Evolutionary conservation across 1,284 basidiomycete genomes (phyloP), one percentile per base, ranked within the genome.

Genomic region (Erythrobasidium hasegawianum): DNA sequence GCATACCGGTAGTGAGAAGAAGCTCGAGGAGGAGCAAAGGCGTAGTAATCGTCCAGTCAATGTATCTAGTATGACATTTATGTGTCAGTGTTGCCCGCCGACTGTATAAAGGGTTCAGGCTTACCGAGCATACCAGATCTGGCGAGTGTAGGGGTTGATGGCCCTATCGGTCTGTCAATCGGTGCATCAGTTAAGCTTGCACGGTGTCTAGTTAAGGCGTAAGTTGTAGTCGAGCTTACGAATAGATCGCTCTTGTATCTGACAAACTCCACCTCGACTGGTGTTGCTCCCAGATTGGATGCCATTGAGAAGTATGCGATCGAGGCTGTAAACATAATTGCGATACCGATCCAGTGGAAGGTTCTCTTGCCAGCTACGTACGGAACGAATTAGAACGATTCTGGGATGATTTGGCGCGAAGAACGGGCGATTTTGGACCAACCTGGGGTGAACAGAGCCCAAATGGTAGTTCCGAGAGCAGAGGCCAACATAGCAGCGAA

Each of bases 41-140:
- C 13, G 82, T 82, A 57, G 81, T 84, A 77, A 85, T 72, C 68
- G 81, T 80, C 81, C 82, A 84, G 71, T 83, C 81, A 72, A 85
- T 83, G 74, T 84, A 85, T 47, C 83, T 33, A n/a, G 33, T 11
- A 33, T 33, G 33, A 33, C 4, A 4, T 4, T 4, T 33, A 33
- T 11, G 11, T 5, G 33, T 33, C 33, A 33, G 33, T 33, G 33
- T 33, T 5, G 11, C 33, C 33, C 11, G 4, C 33, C 33, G 5
- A 33, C n/a, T n/a, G n/a, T 33, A 33, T 11, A 33, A 33, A 11
- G 33, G 33, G 33, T 5, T 4, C 33, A 33, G 5, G 11, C 33
- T 33, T 11, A 33, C 33, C 33, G 78, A 0, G 79, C 80, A 50
- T 80, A 84, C 83, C 81, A 86, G 64, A 86, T 80, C 67, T 82